Evolutionary conservation across 495 filamentous ascomycete genomes (phyloP).

Genomic region (Tuber borchii): DNA sequence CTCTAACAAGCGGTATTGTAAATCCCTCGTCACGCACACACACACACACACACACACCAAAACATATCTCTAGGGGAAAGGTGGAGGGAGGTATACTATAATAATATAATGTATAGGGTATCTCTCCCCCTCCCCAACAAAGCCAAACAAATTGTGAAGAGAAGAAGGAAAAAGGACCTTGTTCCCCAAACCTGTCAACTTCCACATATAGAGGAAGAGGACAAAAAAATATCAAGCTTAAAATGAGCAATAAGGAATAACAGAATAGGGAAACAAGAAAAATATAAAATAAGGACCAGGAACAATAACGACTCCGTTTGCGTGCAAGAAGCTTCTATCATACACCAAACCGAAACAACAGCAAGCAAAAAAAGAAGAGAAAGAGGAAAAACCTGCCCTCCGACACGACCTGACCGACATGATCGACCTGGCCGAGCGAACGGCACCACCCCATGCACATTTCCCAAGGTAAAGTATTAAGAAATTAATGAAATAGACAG

Average conservation of each 20-base stretch:
- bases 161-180: not conserved
- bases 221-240: not conserved
- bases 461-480: not conserved
- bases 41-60: not conserved
- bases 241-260: not conserved
- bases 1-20: not conserved
- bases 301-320: slow-evolving; percentile 37
- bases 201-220: not conserved
- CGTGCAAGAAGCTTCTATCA: slow-evolving; percentile 40
- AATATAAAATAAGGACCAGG: slow-evolving; percentile 14
- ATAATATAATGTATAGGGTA: not conserved
- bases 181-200: not conserved
- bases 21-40: not conserved
- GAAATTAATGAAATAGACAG: slow-evolving; percentile 9
- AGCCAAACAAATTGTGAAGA: not conserved
- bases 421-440: not conserved
- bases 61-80: not conserved
- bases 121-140: not conserved
- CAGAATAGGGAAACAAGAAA: not conserved
- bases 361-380: slow-evolving; percentile 18
- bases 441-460: not conserved
- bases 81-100: not conserved
- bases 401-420: not conserved
- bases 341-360: slow-evolving; percentile 37
- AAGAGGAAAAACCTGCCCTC: not conserved